phyloP scores from a whole-genome alignment of 768 basidiomycete species.

The Tricholoma terreum region DNA sequence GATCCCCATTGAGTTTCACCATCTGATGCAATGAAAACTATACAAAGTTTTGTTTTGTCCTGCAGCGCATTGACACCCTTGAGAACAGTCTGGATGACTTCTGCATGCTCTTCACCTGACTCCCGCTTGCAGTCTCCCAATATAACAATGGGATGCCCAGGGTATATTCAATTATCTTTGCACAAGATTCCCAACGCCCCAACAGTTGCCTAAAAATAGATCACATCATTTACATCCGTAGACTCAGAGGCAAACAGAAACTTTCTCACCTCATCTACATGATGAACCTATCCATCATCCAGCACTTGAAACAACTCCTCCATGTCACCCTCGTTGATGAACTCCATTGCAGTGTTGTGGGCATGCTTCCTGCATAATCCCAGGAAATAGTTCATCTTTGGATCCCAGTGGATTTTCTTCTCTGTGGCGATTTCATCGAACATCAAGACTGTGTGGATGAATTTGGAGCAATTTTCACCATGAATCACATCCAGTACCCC shows the following conservation, averaged over 20 bases:
- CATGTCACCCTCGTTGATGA: constrained; percentile 17
- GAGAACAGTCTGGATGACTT: constrained; percentile 15
- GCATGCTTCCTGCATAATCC: constrained; percentile 28
- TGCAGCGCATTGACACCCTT: constrained; percentile 7
- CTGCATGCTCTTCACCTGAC: constrained; percentile 12
- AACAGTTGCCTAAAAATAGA: constrained; percentile 10
- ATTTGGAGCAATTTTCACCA: neutral
- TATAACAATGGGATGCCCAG: constrained; percentile 6
- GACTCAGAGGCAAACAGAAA: neutral
- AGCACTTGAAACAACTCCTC: constrained; percentile 20
- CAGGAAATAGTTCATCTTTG: constrained; percentile 21
- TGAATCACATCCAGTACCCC: constrained; percentile 2
- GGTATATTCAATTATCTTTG: constrained; percentile 8
- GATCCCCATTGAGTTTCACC: constrained; percentile 26
- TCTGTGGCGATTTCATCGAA: constrained; percentile 29
- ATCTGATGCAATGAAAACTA: constrained; percentile 25
- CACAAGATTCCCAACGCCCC: constrained; percentile 5
- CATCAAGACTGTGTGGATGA: constrained; percentile 23
- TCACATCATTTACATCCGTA: too few relatives aligned
- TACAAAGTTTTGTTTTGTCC: constrained; percentile 1
- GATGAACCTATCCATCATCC: constrained; percentile 18
- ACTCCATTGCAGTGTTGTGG: constrained; percentile 12
- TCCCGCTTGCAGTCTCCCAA: constrained; percentile 12
- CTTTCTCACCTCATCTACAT: constrained; percentile 8
- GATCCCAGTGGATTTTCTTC: constrained; percentile 23